A percentile compares a stretch with the other conserved stretches of the same genome.
These are phyloP conservation scores for Rhizopogon sp. DNA, from an alignment of 768 basidiomycete genomes.

Conservation along the genomic window DNA sequence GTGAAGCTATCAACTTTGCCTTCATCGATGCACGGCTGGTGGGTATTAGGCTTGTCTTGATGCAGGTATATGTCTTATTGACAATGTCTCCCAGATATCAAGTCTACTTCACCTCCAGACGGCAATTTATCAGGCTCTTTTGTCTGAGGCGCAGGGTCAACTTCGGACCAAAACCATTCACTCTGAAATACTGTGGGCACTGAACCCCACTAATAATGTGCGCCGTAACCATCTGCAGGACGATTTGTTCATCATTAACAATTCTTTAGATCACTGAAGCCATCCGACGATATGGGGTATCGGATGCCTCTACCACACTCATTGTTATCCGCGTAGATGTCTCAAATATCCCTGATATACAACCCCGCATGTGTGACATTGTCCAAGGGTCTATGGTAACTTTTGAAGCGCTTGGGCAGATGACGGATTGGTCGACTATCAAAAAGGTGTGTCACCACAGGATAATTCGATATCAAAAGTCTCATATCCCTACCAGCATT, in stretches of 20 bases:
- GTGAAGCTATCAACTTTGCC: slow-evolving; percentile 81
- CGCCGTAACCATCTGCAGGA: slow-evolving; percentile 9
- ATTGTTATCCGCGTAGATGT: slow-evolving; percentile 66
- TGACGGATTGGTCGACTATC: slow-evolving; percentile 70
- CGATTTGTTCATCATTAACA: background rate
- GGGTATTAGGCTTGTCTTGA: slow-evolving; percentile 20
- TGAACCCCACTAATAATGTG: slow-evolving; percentile 88
- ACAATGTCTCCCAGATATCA: slow-evolving; percentile 53
- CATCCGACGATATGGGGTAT: slow-evolving; percentile 80
- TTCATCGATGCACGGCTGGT: slow-evolving; percentile 88
- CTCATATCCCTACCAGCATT: slow-evolving; percentile 39
- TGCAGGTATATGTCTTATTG: slow-evolving; percentile 3
- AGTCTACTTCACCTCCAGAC: slow-evolving; percentile 79
- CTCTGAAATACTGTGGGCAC: slow-evolving; percentile 83
- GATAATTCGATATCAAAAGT: too few species aligned
- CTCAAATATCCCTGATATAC: slow-evolving; percentile 35
- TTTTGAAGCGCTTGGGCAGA: slow-evolving; percentile 35
- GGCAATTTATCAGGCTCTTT: slow-evolving; percentile 76
- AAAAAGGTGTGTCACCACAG: slow-evolving; percentile 54
- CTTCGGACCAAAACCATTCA: slow-evolving; percentile 85
- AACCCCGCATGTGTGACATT: slow-evolving; percentile 48
- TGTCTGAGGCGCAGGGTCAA: slow-evolving; percentile 52
- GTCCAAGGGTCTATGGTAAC: slow-evolving; percentile 54
- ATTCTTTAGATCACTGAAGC: slow-evolving; percentile 76
- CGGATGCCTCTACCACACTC: slow-evolving; percentile 56